Percentiles rank a stretch among this genome's conserved stretches.
Evolutionary conservation across 768 basidiomycete species (phyloP).

Genomic region (Tulasnella sp.): DNA sequence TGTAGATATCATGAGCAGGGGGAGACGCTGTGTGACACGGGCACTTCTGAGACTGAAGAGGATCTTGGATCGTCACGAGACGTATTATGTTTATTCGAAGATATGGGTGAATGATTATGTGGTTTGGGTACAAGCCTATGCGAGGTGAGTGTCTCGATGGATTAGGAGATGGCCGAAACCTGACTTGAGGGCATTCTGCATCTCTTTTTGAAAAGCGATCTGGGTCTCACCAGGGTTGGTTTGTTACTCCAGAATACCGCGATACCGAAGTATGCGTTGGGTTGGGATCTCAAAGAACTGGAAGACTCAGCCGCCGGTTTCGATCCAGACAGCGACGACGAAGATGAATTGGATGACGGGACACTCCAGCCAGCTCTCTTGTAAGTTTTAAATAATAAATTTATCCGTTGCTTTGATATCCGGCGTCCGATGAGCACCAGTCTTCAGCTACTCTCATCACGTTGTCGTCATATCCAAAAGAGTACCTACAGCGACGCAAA

Average conservation of each 20-base stretch:
- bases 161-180: neutral
- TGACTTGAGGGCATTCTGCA: neutral
- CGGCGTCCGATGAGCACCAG: too few relatives aligned
- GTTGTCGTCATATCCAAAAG: too few relatives aligned
- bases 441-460: too few relatives aligned
- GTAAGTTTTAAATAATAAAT: too few relatives aligned
- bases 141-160: conserved; percentile 42
- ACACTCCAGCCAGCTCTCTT: too few relatives aligned
- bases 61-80: conserved; percentile 70
- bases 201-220: conserved; percentile 42
- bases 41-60: conserved; percentile 60
- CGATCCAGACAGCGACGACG: conserved; percentile 62
- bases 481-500: too few relatives aligned
- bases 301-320: conserved; percentile 43
- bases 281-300: conserved; percentile 59
- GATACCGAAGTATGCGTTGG: conserved; percentile 45
- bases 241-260: conserved; percentile 30
- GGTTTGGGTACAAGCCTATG: conserved; percentile 61
- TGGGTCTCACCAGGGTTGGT: conserved; percentile 38
- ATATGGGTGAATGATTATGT: conserved; percentile 81
- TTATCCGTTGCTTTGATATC: too few relatives aligned
- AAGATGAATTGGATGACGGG: conserved; percentile 22
- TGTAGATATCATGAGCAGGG: conserved; percentile 43
- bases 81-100: conserved; percentile 81
- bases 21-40: conserved; percentile 51